Evolutionary conservation across 1,284 basidiomycete genomes (phyloP).

Genomic region (Ustilago esculenta): DNA sequence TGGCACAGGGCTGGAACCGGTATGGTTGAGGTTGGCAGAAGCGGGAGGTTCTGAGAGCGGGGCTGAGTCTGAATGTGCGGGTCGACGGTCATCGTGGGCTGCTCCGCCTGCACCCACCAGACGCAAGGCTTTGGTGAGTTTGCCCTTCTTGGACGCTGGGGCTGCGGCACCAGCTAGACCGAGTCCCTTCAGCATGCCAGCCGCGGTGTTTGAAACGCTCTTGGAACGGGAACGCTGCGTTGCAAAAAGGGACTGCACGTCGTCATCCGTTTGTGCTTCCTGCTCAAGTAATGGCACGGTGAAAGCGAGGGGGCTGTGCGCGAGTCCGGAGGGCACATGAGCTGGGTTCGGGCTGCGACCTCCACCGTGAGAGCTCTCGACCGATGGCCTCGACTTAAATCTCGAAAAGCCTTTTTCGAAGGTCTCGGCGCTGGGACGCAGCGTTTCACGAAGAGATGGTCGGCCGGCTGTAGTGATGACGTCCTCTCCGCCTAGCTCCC

Average conservation of each 20-base stretch:
- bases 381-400: constrained; percentile 39
- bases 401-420: constrained; percentile 39
- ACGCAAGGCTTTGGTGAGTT: constrained; percentile 56
- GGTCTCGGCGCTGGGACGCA: constrained; percentile 32
- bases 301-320: neutral
- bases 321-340: constrained; percentile 12
- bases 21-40: constrained; percentile 1
- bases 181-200: constrained; percentile 57
- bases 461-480: constrained; percentile 10
- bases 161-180: constrained; percentile 49
- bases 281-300: constrained; percentile 23
- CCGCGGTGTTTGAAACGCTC: constrained; percentile 56
- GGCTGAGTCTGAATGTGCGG: neutral
- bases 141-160: constrained; percentile 51
- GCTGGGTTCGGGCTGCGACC: constrained; percentile 18
- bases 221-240: constrained; percentile 50
- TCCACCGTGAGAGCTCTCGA: constrained; percentile 19
- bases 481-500: constrained; percentile 56
- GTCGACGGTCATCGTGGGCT: constrained; percentile 7
- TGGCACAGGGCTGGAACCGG: constrained; percentile 1
- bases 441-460: constrained; percentile 31
- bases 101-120: constrained; percentile 28
- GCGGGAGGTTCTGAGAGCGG: constrained; percentile 20
- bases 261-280: constrained; percentile 34
- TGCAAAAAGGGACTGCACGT: constrained; percentile 22